phyloP scores from a whole-genome alignment of 2,329 filamentous ascomycete species.

The Pseudophaeomoniella oleicola region DNA sequence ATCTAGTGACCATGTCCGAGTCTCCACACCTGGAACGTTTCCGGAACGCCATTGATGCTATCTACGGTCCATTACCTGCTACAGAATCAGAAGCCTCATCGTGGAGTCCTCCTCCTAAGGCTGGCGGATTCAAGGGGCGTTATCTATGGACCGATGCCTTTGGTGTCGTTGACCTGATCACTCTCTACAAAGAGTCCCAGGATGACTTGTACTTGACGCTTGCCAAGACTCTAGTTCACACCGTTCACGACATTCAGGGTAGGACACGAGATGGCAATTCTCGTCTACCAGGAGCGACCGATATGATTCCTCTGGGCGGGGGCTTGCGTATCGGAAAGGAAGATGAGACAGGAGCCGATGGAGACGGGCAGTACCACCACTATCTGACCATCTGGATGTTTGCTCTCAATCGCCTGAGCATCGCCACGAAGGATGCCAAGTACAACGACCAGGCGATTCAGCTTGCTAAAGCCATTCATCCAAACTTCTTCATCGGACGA shows the following conservation, averaged over 20 bases:
- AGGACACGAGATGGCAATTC: slow-evolving; percentile 32
- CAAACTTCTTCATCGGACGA: slow-evolving; percentile 32
- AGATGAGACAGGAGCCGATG: slow-evolving; percentile 32
- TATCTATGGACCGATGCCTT: slow-evolving; percentile 50
- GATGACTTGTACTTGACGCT: slow-evolving; percentile 32
- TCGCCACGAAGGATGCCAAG: slow-evolving; percentile 28
- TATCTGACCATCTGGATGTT: slow-evolving; percentile 51
- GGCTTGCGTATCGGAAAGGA: slow-evolving; percentile 45
- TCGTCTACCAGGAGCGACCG: slow-evolving; percentile 36
- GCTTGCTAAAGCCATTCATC: slow-evolving; percentile 38
- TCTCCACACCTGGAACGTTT: background rate
- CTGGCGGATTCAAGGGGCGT: slow-evolving; percentile 41
- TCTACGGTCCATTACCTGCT: background rate
- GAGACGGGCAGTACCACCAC: slow-evolving; percentile 48
- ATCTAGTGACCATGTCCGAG: background rate
- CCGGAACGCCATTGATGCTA: background rate
- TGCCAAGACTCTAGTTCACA: slow-evolving; percentile 32
- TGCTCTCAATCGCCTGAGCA: slow-evolving; percentile 38
- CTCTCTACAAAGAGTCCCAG: slow-evolving; percentile 29
- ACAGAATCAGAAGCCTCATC: slow-evolving; percentile 3
- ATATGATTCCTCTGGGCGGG: slow-evolving; percentile 35
- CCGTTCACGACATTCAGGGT: slow-evolving; percentile 40
- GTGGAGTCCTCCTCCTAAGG: slow-evolving; percentile 36
- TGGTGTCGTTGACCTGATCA: slow-evolving; percentile 44
- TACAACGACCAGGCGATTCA: slow-evolving; percentile 39